These are phyloP conservation scores for Hawksworthiomyces lignivorus DNA, from an alignment of 2,329 filamentous ascomycete species.

Conservation along the genomic window DNA sequence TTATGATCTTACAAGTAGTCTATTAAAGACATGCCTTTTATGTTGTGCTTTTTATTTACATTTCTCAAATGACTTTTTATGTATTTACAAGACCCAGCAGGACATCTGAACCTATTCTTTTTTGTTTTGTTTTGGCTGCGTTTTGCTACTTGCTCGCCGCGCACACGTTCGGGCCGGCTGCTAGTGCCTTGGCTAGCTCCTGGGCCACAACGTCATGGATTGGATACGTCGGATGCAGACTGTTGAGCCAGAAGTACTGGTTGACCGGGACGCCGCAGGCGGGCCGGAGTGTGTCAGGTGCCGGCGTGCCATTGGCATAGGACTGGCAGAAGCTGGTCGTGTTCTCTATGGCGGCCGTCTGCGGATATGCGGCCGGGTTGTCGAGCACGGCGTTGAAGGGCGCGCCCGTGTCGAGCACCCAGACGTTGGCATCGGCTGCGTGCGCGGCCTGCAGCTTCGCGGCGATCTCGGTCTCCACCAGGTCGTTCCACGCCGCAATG, in stretches of 20 bases:
- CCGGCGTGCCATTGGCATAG: slow-evolving; percentile 45
- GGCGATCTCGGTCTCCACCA: background rate
- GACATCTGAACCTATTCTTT: too few relatives aligned
- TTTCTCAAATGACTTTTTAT: too few relatives aligned
- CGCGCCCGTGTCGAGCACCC: slow-evolving; percentile 31
- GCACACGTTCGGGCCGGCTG: slow-evolving; percentile 31
- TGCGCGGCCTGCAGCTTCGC: slow-evolving; percentile 6
- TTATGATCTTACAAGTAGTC: too few relatives aligned
- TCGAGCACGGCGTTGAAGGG: slow-evolving; percentile 35
- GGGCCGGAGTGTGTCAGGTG: slow-evolving; percentile 29
- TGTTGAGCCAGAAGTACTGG: slow-evolving; percentile 59
- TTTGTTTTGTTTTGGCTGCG: too few relatives aligned
- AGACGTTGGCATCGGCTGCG: slow-evolving; percentile 7
- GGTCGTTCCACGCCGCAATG: slow-evolving; percentile 12
- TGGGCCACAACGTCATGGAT: slow-evolving; percentile 53
- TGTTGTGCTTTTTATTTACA: too few relatives aligned
- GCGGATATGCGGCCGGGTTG: slow-evolving; percentile 30
- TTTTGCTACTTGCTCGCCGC: too few relatives aligned
- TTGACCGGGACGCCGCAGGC: slow-evolving; percentile 49
- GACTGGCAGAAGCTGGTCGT: slow-evolving; percentile 45
- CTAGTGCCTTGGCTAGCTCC: slow-evolving; percentile 33
- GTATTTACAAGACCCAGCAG: too few relatives aligned
- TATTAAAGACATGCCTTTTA: too few relatives aligned
- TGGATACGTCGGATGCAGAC: slow-evolving; percentile 55
- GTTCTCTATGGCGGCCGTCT: slow-evolving; percentile 47